These are phyloP conservation scores for Haematococcus lacustris DNA, from an alignment of 139 green algal species.

Conservation along the genomic window DNA sequence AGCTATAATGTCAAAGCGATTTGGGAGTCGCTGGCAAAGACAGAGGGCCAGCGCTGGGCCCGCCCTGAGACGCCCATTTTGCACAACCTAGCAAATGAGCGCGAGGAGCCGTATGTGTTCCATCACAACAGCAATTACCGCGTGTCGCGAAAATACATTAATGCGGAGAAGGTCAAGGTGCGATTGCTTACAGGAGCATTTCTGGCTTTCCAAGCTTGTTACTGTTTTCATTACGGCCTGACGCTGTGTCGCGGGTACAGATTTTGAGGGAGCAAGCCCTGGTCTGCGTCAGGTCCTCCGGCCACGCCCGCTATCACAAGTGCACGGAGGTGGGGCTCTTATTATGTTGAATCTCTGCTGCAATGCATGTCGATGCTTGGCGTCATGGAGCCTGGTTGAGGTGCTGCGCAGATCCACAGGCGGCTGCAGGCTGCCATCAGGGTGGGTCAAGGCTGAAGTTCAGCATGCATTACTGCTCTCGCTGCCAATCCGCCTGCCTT, in stretches of 20 bases:
- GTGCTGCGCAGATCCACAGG: conserved; percentile 29
- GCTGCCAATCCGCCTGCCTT: neutral
- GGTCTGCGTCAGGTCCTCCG: conserved; percentile 22
- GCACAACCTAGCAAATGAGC: conserved; percentile 33
- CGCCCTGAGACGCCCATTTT: conserved; percentile 29
- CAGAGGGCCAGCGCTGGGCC: conserved; percentile 26
- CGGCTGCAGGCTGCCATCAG: conserved; percentile 28
- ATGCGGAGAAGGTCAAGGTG: conserved; percentile 43
- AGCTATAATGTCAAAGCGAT: no score
- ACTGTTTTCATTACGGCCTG: no score
- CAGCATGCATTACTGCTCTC: neutral
- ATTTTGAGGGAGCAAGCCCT: conserved; percentile 33
- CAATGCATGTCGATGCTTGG: neutral
- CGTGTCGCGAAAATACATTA: conserved; percentile 41
- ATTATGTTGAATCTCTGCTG: neutral
- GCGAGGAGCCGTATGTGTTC: conserved; percentile 35
- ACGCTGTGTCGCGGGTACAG: no score
- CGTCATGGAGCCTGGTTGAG: neutral
- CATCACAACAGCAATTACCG: conserved; percentile 45
- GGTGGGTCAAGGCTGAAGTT: conserved; percentile 13
- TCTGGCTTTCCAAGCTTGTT: neutral
- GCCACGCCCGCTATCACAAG: conserved; percentile 36
- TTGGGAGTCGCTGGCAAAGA: neutral
- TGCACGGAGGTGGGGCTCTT: conserved; percentile 32
- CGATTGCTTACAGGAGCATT: neutral